Evolutionary conservation across 306 rosid species (phyloP).

Genomic region (Pachyrhizus erosus): DNA sequence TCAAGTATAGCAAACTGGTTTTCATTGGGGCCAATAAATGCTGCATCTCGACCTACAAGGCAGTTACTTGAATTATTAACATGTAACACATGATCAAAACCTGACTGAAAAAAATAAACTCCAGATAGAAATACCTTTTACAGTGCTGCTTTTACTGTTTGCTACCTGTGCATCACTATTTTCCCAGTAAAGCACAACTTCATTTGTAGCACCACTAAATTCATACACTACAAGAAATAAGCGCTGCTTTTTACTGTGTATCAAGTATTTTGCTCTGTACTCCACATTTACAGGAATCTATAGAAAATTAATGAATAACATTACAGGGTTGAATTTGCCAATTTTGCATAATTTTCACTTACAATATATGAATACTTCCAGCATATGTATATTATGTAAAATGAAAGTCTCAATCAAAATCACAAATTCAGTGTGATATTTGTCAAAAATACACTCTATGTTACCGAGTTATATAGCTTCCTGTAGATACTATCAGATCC

Average conservation of each 20-base stretch:
- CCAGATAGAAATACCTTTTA: slow-evolving; percentile 67
- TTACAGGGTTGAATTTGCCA: slow-evolving; percentile 27
- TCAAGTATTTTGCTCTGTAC: slow-evolving; percentile 74
- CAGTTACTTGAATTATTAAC: slow-evolving; percentile 33
- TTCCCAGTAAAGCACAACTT: slow-evolving; percentile 85
- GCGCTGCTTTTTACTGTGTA: slow-evolving; percentile 77
- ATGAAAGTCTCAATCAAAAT: slow-evolving; percentile 22
- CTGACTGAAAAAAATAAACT: slow-evolving; percentile 22
- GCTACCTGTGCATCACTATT: slow-evolving; percentile 64
- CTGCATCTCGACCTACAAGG: slow-evolving; percentile 84
- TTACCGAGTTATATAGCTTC: slow-evolving; percentile 88
- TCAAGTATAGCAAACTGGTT: slow-evolving; percentile 93
- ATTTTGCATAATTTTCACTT: slow-evolving; percentile 5
- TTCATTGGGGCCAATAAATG: slow-evolving; percentile 90
- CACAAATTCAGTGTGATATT: slow-evolving; percentile 36
- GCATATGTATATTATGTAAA: slow-evolving; percentile 29
- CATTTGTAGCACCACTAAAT: slow-evolving; percentile 82
- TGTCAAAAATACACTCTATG: slow-evolving; percentile 37
- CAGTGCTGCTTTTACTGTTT: slow-evolving; percentile 73
- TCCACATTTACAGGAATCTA: slow-evolving; percentile 92
- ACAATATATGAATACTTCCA: slow-evolving; percentile 13
- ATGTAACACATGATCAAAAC: slow-evolving; percentile 26
- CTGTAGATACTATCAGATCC: slow-evolving; percentile 80
- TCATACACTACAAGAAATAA: slow-evolving; percentile 86
- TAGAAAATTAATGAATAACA: slow-evolving; percentile 35